Base-by-base conservation (phyloP, 441 rosid genomes). In the Theobroma grandiflorum region DNA sequence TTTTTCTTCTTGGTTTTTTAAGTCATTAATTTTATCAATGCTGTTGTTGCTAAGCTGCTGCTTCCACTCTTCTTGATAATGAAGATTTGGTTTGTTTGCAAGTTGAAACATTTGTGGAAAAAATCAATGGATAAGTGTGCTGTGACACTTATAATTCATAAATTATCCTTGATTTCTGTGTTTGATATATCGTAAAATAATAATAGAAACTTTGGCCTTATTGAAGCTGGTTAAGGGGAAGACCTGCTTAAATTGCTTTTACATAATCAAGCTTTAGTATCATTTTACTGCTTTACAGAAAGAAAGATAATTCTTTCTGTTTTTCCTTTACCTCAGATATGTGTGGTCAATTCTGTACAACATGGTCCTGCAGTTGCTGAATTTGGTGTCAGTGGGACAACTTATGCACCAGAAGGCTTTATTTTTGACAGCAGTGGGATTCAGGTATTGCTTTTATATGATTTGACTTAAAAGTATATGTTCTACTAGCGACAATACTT, bases 351-450 rank as follows among this genome's bases (percentile, higher is more conserved):
- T 74, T 94, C 99, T 80, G 81, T 87, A 78, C 89, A 93, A 73
- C 88, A 81, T 81, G 92, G 93, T 85, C 94, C 94, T 63, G 11
- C 81, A 84, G 79, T 92, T 67, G 83, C 86, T 85, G 99, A 95
- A 84, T 97, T 86, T 87, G 86, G 80, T 89, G 95, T 95, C 78
- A 88, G 91, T 77, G 99, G 99, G 82, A 95, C 99, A 79, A 93
- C 98, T 43, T 97, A 94, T 89, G 97, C 99, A 75, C 99, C 99
- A 79, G 99, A 97, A 84, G 99, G 99, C 81, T 81, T 88, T 73
- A 89, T 97, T 77, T 92, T 84, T 83, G 96, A 91, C 82, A 86
- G 89, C 87, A 85, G 75, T 35, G 97, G 90, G 65, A 78, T 78
- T 77, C 94, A 91, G 99, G 99, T 97, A 88, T 65, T 59, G 22